A percentile compares a stretch with the other conserved stretches of the same genome.
phyloP scores from a whole-genome alignment of 2,329 filamentous ascomycete species.

The Bipolaris gigantea region DNA sequence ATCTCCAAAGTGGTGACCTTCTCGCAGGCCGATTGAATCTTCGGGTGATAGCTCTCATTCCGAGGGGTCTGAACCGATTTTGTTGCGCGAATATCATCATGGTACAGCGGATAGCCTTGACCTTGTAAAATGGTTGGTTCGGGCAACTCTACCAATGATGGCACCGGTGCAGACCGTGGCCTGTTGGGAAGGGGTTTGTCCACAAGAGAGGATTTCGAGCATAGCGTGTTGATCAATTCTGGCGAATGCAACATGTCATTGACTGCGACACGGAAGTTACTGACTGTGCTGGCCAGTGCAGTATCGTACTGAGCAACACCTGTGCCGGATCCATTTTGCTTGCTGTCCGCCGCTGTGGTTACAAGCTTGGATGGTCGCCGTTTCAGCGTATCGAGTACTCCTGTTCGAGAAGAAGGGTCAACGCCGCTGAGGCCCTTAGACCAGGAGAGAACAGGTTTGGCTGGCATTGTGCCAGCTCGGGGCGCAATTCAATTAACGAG shows the following conservation, averaged over 20 bases:
- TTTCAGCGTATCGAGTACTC: constrained; percentile 36
- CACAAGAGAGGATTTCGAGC: constrained; percentile 32
- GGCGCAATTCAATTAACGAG: constrained; percentile 4
- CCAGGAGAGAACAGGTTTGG: constrained; percentile 51
- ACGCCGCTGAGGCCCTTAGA: constrained; percentile 45
- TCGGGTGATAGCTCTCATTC: constrained; percentile 14
- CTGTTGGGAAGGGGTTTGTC: constrained; percentile 43
- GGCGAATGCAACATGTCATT: constrained; percentile 50
- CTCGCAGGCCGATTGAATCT: background rate
- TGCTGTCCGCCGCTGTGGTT: constrained; percentile 30
- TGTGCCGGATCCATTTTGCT: constrained; percentile 27
- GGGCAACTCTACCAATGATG: constrained; percentile 43
- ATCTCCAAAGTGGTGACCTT: background rate
- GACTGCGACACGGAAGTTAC: constrained; percentile 46
- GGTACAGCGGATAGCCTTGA: constrained; percentile 33
- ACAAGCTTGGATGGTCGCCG: constrained; percentile 37
- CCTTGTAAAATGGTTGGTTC: constrained; percentile 38
- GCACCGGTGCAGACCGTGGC: constrained; percentile 47
- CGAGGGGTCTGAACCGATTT: constrained; percentile 15
- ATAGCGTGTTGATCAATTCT: constrained; percentile 35
- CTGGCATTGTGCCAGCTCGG: constrained; percentile 35
- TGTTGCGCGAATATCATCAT: constrained; percentile 18
- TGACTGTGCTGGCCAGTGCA: constrained; percentile 33
- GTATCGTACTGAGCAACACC: constrained; percentile 34
- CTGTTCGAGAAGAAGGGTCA: constrained; percentile 42